Percentiles rank a stretch among this genome's conserved stretches.
These are phyloP conservation scores for Chrysosporium keratinophilum DNA, from an alignment of 2,329 filamentous ascomycete species.

Conservation along the genomic window DNA sequence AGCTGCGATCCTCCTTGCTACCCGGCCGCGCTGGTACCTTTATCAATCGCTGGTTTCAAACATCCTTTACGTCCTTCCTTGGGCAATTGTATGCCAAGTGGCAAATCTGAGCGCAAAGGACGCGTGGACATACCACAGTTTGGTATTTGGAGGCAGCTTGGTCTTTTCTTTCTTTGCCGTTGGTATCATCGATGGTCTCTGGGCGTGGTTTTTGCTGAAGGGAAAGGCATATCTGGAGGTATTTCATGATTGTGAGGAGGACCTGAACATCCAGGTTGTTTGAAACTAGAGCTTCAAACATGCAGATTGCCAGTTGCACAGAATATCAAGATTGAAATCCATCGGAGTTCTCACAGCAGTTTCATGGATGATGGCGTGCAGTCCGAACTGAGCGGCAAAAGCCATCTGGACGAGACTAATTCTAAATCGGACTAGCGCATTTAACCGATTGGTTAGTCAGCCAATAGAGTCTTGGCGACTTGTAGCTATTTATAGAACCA, in stretches of 20 bases:
- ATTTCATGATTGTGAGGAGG: constrained; percentile 1
- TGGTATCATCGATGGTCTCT: constrained; percentile 41
- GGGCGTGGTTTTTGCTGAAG: constrained; percentile 42
- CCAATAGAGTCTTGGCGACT: not conserved
- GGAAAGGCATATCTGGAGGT: constrained; percentile 31
- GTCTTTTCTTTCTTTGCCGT: constrained; percentile 56
- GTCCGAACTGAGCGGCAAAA: not conserved
- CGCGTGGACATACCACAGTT: constrained; percentile 57
- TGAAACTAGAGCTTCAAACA: not conserved
- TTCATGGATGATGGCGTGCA: too few relatives aligned
- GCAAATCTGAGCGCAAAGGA: constrained; percentile 39
- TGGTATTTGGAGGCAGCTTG: constrained; percentile 58
- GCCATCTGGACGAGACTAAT: not conserved
- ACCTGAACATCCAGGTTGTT: not conserved
- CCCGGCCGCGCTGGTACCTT: constrained; percentile 56
- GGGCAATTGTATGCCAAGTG: constrained; percentile 52
- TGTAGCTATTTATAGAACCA: not conserved
- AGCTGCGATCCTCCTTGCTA: constrained; percentile 54
- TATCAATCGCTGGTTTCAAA: constrained; percentile 58
- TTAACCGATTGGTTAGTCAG: not conserved
- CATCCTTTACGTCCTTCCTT: constrained; percentile 57
- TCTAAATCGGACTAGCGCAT: not conserved
- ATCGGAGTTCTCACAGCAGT: too few relatives aligned
- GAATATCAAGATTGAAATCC: too few relatives aligned
- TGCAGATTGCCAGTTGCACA: not conserved